phyloP scores from a whole-genome alignment of 106 monocot genomes.

The Apostasia ramifera region DNA sequence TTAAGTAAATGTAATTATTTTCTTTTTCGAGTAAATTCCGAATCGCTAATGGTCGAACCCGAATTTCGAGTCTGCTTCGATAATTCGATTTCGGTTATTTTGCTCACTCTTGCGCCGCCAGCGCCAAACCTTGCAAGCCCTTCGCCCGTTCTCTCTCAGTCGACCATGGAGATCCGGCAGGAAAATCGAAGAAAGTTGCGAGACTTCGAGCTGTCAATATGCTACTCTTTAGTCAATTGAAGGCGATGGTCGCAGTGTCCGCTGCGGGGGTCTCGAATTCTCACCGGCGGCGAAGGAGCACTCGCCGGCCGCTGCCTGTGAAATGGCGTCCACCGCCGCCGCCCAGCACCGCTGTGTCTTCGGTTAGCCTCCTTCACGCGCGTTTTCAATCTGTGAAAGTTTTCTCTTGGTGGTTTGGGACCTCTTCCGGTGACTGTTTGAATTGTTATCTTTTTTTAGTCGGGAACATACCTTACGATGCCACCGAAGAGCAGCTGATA shows the following conservation, averaged over 20 bases:
- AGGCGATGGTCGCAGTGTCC: background rate
- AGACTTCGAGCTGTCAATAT: too few species aligned
- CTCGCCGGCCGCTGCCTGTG: background rate
- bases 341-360: slow-evolving; percentile 88
- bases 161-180: too few species aligned
- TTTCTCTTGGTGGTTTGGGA: background rate
- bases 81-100: too few species aligned
- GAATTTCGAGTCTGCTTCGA: too few species aligned
- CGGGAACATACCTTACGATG: slow-evolving; percentile 97
- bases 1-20: too few species aligned
- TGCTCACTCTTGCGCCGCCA: too few species aligned
- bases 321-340: slow-evolving; percentile 48
- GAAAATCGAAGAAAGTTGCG: too few species aligned
- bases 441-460: slow-evolving; percentile 28
- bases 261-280: background rate
- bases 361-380: slow-evolving; percentile 26
- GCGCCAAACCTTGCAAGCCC: too few species aligned
- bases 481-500: slow-evolving; percentile 86
- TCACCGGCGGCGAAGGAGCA: background rate
- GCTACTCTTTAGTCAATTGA: too few species aligned
- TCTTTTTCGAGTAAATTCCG: too few species aligned
- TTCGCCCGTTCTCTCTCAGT: too few species aligned
- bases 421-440: slow-evolving; percentile 1
- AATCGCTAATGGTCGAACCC: too few species aligned
- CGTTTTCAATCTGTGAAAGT: background rate